Base-by-base conservation (phyloP, 441 rosid genomes). In the Adansonia madagascariensis region DNA sequence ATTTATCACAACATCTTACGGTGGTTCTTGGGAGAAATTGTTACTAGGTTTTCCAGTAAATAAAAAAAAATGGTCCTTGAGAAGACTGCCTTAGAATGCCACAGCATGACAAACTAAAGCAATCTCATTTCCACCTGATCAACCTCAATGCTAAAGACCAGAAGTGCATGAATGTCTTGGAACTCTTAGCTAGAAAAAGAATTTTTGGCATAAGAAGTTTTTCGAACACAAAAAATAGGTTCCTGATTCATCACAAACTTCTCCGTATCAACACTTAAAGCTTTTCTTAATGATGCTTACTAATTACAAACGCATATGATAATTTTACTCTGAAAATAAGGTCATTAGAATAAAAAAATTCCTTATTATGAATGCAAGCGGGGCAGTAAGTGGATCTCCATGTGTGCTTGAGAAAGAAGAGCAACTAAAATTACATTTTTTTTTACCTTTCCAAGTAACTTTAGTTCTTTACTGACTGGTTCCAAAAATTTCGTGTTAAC, bases 391-490 rank as follows among this genome's bases (percentile, higher is more conserved):
- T 62, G 7, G 9, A 14, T 31, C 65, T 68, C 6, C 0, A 17
- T 20, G 39, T 44, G 27, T 56, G 68, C 49, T 17, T 20, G 50
- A 68, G 8, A 82, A n/a, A 27, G 66, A 22, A 49, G 46, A 27
- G 46, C 60, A 69, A 3, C 17, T 1, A 8, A n/a, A 17, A 6
- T 10, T 9, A 17, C 0, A 8, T 3, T 63, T 4, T 27, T 11
- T 62, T 22, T 77, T 87, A 93, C 98, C 99, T 91, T 95, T 72
- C 97, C 98, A 39, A 95, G 90, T 75, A 76, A 49, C 87, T 93
- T 88, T 64, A 93, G 87, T 81, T 92, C 95, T 82, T 86, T 87
- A 61, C 91, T 92, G 44, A 91, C 89, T 2, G 96, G 99, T 82
- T 95, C 95, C 85, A 93, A 57, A 78, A 92, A 92, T 82, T 87